Base-by-base conservation (phyloP, 129 eudicot species). In the Flaveria robusta region DNA sequence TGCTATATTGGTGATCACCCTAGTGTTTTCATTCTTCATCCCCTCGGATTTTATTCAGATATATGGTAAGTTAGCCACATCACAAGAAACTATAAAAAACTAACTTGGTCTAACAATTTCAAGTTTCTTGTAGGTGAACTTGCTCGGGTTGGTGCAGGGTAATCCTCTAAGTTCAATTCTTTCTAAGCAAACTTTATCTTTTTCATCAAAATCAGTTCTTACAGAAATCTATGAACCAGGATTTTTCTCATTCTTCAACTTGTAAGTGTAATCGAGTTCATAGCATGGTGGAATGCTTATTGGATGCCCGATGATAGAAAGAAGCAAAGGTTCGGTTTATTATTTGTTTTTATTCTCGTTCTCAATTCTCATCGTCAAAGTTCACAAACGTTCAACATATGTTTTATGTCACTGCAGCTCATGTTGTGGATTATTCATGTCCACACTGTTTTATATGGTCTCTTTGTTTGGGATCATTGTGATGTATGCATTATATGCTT, bases 101-200 rank as follows among this genome's bases (percentile, higher is more conserved):
- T 18, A 58, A 56, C 41, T 15, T 31, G 26, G 5, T 63, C 64
- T 75, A 15, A 74, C 3, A 77, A n/a, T 26, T 62, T 37, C 41
- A 56, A 46, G 63, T 51, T 69, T 78, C 49, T 82, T 83, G 88
- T 88, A 94, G 98, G 98, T 77, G 98, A 94, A 83, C 80, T 88
- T 81, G 96, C 98, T 82, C 93, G 97, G 47, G 89, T 91, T 72
- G 98, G 98, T 67, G 98, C 98, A 79, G 98, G 98, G 98, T 94
- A 91, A 87, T 72, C 70, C 70, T 85, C 74, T 66, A 66, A 12
- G 69, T 23, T 14, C 63, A 58, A 18, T 27, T 55, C 43, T 16
- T 55, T 59, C 26, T 13, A 26, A 66, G 22, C 50, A 45, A 31
- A 66, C 43, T 60, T 68, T 56, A 18, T 37, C 56, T 19, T 64